Percentiles rank a stretch among this genome's conserved stretches.
Conservation (phyloP, 768 basidiomycete species). For the Termitomyces sp. region DNA sequence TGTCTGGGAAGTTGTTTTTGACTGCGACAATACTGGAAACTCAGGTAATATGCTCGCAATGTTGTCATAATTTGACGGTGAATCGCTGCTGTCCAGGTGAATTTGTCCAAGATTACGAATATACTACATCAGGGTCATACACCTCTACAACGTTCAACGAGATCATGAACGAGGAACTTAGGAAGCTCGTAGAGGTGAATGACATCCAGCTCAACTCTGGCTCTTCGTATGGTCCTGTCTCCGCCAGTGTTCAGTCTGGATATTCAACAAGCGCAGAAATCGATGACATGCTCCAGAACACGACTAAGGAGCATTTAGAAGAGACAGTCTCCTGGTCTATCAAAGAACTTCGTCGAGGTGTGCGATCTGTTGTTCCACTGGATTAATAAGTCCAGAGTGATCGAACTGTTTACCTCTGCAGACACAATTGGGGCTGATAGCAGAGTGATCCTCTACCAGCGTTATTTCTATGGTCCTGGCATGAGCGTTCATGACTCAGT, state of each 20-base stretch:
- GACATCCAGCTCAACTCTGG: neutral
- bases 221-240: conserved; percentile 2
- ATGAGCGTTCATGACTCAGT: neutral
- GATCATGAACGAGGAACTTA: neutral
- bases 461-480: too few species aligned
- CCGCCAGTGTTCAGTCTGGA: neutral
- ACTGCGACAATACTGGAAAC: conserved; percentile 1
- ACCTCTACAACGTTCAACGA: neutral
- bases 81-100: neutral
- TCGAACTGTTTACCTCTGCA: neutral
- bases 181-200: neutral
- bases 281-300: neutral
- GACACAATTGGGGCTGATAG: neutral
- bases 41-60: neutral
- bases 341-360: neutral
- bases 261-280: neutral
- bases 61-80: neutral
- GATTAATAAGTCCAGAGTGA: neutral
- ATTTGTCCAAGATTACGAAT: neutral
- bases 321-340: neutral
- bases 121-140: neutral
- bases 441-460: too few species aligned
- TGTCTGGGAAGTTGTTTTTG: neutral
- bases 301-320: neutral
- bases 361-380: neutral